Evolutionary conservation across 2,329 filamentous ascomycete genomes (phyloP), one percentile per base, ranked within the genome.

Genomic region (Biscogniauxia mediterranea): DNA sequence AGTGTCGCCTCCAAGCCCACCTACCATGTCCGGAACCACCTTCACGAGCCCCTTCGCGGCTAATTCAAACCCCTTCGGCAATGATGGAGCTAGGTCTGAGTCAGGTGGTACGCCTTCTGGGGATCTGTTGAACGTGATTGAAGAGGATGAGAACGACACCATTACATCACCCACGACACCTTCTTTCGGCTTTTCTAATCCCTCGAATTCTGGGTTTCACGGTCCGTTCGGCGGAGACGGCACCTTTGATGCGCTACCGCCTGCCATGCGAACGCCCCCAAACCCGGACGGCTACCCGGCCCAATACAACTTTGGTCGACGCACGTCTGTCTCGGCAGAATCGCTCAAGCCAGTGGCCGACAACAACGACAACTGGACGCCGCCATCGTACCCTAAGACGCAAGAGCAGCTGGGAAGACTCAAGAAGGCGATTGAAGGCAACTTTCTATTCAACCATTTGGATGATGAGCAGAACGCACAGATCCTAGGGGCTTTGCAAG

Each of bases 291-390:
- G 86, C 69, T 92, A 97, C 73, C 95, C 95, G 59, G 90, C 86
- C 69, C 93, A 98, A 76, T 98, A 97, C 80, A 96, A 96, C 76
- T 89, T 97, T 78, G 91, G 87, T 70, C 90, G 95, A 66, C 91
- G 95, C 70, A 97, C 93, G 49, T 98, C 95, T 3, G 95, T 99
- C 57, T 98, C 95, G 50, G 95, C 95, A 56, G 95, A 99, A 78
- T 97, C 94, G 1, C 83, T 98, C 72, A 96, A 97, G 76, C 95
- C 95, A 19, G 91, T 89, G 55, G 88, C 90, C 32, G 89, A 93
- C 62, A 86, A 87, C 60, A 89, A 92, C 70, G 92, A 95, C 75
- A 95, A 92, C 77, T 99, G 94, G 93, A 85, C 88, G 28, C 92
- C 95, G 8, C 95, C 95, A 2, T 85, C 85, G 70, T 92, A 95